Evolutionary conservation across 371 early-diverging fungal genomes (phyloP).

Genomic region (Parasitella parasitica): DNA sequence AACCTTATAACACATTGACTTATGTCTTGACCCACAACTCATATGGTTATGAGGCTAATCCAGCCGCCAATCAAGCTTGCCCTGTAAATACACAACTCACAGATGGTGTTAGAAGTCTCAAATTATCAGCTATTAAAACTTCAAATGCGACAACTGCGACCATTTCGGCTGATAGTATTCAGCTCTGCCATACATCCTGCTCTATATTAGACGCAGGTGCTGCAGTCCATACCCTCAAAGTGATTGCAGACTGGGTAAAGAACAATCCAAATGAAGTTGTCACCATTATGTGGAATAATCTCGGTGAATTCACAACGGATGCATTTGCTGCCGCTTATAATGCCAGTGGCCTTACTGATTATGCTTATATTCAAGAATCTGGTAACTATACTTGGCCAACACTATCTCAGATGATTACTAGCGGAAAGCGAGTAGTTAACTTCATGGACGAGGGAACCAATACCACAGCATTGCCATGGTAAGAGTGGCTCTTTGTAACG

Average conservation of each 20-base stretch:
- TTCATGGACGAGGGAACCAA: constrained; percentile 62
- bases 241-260: constrained; percentile 56
- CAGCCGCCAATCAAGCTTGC: constrained; percentile 71
- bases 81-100: constrained; percentile 60
- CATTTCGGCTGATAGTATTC: constrained; percentile 35
- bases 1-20: constrained; percentile 56
- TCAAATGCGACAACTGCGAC: constrained; percentile 20
- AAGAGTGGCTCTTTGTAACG: constrained; percentile 5
- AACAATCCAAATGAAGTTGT: constrained; percentile 64
- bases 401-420: constrained; percentile 58
- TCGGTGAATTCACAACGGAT: constrained; percentile 42
- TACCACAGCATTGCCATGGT: constrained; percentile 59
- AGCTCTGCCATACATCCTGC: constrained; percentile 72
- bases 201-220: constrained; percentile 60
- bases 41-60: constrained; percentile 53
- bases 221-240: constrained; percentile 46
- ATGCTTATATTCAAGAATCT: constrained; percentile 46
- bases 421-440: constrained; percentile 68
- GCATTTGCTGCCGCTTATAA: constrained; percentile 56
- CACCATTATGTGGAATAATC: constrained; percentile 74
- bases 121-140: constrained; percentile 61
- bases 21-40: constrained; percentile 77
- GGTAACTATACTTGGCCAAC: constrained; percentile 67
- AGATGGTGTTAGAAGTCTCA: constrained; percentile 73
- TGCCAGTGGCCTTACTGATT: constrained; percentile 58